phyloP scores from a whole-genome alignment of 257 asterid genomes.

The Solanum rostratum region DNA sequence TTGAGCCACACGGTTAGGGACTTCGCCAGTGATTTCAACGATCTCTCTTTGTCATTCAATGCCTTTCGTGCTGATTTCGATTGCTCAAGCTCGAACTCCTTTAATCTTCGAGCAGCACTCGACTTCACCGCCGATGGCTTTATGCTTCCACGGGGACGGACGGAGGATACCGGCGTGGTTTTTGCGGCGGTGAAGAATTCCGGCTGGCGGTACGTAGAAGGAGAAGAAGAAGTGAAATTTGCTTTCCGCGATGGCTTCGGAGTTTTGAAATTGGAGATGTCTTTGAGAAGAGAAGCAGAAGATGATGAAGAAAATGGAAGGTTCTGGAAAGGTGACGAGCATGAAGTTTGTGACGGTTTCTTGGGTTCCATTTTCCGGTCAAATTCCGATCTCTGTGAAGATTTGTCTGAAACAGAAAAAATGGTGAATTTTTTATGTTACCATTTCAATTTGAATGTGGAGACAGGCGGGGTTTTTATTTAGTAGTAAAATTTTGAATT shows the following conservation, averaged over 20 bases:
- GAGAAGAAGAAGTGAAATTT: slow-evolving; percentile 11
- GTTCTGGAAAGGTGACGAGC: slow-evolving; percentile 33
- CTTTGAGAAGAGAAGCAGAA: slow-evolving; percentile 40
- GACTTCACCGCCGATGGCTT: slow-evolving; percentile 38
- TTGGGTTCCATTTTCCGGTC: neutral
- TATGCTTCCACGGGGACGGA: slow-evolving; percentile 12
- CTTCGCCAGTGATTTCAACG: slow-evolving; percentile 55
- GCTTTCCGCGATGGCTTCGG: slow-evolving; percentile 31
- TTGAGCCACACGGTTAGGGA: slow-evolving; percentile 91
- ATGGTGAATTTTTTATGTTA: neutral
- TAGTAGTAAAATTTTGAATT: neutral
- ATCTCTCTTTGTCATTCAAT: slow-evolving; percentile 52
- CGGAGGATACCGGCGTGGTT: slow-evolving; percentile 41
- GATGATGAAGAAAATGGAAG: slow-evolving; percentile 25
- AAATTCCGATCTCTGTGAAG: neutral
- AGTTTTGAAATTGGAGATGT: slow-evolving; percentile 64
- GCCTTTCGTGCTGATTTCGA: slow-evolving; percentile 70
- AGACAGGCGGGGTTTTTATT: neutral
- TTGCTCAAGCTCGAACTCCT: slow-evolving; percentile 79
- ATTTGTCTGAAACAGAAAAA: neutral
- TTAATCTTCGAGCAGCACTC: slow-evolving; percentile 53
- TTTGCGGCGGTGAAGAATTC: slow-evolving; percentile 55
- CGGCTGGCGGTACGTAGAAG: slow-evolving; percentile 22
- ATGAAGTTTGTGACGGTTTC: neutral
- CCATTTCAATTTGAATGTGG: slow-evolving; percentile 3